Evolutionary conservation across 2,329 filamentous ascomycete genomes (phyloP), one percentile per base, ranked within the genome.

Genomic region (Keithomyces neogunnii): DNA sequence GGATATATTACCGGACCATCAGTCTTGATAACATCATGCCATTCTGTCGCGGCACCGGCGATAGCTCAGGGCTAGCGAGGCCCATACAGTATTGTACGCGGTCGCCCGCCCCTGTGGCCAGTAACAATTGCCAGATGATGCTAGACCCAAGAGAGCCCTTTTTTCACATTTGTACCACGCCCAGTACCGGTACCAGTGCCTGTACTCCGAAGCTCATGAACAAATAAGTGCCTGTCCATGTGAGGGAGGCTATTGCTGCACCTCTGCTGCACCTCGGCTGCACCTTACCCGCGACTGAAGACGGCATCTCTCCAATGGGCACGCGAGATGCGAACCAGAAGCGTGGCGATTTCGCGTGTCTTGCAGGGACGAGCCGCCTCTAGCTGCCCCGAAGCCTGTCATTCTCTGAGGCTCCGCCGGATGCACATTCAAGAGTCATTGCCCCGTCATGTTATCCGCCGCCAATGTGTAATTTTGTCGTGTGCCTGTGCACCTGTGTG

Each of bases 301-400:
- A 11, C 19, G 31, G 32, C 48, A 29, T 49, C 39, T 49, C 48
- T 36, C 48, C 48, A 49, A 49, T 49, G 30, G 39, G 33, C 45
- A 30, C 8, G 10, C 35, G 46, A 4, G 32, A n/a, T 40, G 13
- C 11, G 26, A 29, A 13, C 11, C 32, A 47, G 35, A 31, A 51
- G 39, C 50, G 50, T 47, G 45, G 45, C 45, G 26, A 32, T 48
- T 48, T 51, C 45, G 45, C 50, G 46, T 40, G 45, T 31, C 19
- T 11, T 33, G 45, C 30, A 46, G 39, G 39, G 40, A 44, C 40
- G 40, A 44, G 11, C 40, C 9, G 13, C 28, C 10, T n/a, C 36
- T n/a, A n/a, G 36, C 7, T 10, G 4, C 36, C 4, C 5, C 36
- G 8, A 11, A 11, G 13, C 36, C 13, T 39, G 36, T 11, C 36